Base-by-base conservation (phyloP, 1,284 basidiomycete genomes). In the Bjerkandera adusta region DNA sequence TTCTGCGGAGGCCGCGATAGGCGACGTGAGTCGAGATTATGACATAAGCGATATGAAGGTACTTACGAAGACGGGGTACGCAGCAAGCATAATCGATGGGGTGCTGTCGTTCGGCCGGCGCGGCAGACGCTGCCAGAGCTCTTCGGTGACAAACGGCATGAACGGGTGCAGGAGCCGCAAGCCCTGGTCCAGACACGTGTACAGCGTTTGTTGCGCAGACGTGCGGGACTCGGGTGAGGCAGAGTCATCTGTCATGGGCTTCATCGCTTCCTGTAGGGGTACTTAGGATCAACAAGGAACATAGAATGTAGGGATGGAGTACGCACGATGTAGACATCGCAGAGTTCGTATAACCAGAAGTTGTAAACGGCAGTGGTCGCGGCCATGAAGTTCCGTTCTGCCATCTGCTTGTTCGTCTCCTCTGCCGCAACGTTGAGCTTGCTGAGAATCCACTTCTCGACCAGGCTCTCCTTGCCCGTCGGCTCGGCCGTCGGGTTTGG, bases 121-220 rank as follows among this genome's bases (percentile, higher is more conserved):
- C 0, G 95, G 94, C 8, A 99, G 74, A 35, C 95, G 83, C 66
- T 99, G 97, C 97, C 97, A 99, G 15, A 99, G 72, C 68, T 99
- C 97, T 69, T 99, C 97, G 1, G 96, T 98, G 35, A 99, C 93
- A 67, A 89, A 99, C 1, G 97, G 97, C 97, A 99, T 99, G 73
- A 98, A 96, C 1, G 97, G 96, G 67, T 99, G 97, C 11, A 99
- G 75, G 7, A 99, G 75, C 39, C 86, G 82, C 43, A 99, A 73
- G 10, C 96, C 97, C 48, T 85, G 71, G 59, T 99, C 97, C 33
- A 99, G 76, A 64, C 92, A 95, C 11, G 89, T 96, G 68, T 98
- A 98, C 37, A 99, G 72, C 0, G 96, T 99, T 69, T 99, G 91
- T 66, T 97, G 95, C 11, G 95, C 91, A 5, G 94, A 97, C 40